Evolutionary conservation across 2,329 filamentous ascomycete genomes (phyloP).

Genomic region (Penicillium hesseltinei): DNA sequence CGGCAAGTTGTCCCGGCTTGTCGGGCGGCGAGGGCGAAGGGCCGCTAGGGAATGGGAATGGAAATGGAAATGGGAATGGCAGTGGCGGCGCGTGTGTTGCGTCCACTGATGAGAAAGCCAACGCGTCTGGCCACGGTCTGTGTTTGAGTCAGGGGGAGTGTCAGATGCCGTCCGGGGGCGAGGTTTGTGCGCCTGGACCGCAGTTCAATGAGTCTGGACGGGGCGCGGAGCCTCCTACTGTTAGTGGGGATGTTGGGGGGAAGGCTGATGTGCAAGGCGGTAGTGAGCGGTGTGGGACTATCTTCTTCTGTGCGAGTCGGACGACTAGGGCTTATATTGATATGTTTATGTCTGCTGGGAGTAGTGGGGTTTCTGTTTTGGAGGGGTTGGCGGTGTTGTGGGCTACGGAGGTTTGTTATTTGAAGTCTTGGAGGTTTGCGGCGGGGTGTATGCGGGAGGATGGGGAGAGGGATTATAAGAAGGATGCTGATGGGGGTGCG

Average conservation of each 20-base stretch:
- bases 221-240: neutral
- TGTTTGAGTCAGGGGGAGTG: conserved; percentile 23
- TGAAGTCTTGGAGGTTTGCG: conserved; percentile 57
- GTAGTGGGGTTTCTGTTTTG: conserved; percentile 54
- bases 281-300: conserved; percentile 12
- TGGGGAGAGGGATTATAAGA: conserved; percentile 13
- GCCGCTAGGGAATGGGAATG: neutral
- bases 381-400: conserved; percentile 73
- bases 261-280: neutral
- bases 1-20: conserved; percentile 18
- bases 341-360: conserved; percentile 58
- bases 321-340: conserved; percentile 58
- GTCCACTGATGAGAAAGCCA: neutral
- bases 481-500: conserved; percentile 64
- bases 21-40: conserved; percentile 29
- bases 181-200: conserved; percentile 10
- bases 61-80: neutral
- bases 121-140: conserved; percentile 13
- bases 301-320: conserved; percentile 38
- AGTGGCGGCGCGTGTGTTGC: too few relatives aligned
- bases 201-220: neutral
- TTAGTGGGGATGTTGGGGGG: neutral
- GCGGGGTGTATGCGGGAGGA: conserved; percentile 33
- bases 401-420: conserved; percentile 68
- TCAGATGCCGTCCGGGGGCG: conserved; percentile 18